These are phyloP conservation scores for Macrophomina tecta DNA, from an alignment of 2,329 filamentous ascomycete genomes.

Conservation along the genomic window DNA sequence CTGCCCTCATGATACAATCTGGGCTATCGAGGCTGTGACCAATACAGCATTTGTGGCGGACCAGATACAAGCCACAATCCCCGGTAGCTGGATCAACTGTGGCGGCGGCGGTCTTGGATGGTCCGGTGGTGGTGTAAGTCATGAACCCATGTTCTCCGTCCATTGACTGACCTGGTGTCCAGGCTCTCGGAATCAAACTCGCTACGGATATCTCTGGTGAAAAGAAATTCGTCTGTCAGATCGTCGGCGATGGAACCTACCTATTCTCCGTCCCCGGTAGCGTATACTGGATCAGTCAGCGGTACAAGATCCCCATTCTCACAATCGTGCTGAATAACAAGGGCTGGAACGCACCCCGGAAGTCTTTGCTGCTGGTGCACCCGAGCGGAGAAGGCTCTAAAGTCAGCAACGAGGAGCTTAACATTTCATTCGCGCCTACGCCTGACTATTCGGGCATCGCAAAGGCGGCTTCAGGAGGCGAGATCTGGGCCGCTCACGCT, in stretches of 20 bases:
- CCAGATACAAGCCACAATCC: constrained; percentile 70
- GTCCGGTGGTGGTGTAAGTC: constrained; percentile 67
- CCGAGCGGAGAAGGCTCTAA: constrained; percentile 67
- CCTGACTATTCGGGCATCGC: constrained; percentile 73
- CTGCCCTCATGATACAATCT: constrained; percentile 72
- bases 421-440: constrained; percentile 69
- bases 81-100: constrained; percentile 80
- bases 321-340: constrained; percentile 74
- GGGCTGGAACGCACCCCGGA: constrained; percentile 71
- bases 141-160: constrained; percentile 29
- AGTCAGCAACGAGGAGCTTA: constrained; percentile 67
- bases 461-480: constrained; percentile 67
- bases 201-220: constrained; percentile 60
- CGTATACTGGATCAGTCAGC: constrained; percentile 72
- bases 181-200: constrained; percentile 75
- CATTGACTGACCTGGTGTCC: neutral
- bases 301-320: constrained; percentile 70
- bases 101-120: constrained; percentile 81
- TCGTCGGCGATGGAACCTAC: constrained; percentile 72
- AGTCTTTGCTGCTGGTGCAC: constrained; percentile 68
- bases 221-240: constrained; percentile 47
- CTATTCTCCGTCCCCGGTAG: constrained; percentile 69
- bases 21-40: constrained; percentile 79
- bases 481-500: constrained; percentile 65
- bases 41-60: constrained; percentile 71